phyloP scores from a whole-genome alignment of 2,329 filamentous ascomycete genomes.

The Ceratocystis smalleyi region DNA sequence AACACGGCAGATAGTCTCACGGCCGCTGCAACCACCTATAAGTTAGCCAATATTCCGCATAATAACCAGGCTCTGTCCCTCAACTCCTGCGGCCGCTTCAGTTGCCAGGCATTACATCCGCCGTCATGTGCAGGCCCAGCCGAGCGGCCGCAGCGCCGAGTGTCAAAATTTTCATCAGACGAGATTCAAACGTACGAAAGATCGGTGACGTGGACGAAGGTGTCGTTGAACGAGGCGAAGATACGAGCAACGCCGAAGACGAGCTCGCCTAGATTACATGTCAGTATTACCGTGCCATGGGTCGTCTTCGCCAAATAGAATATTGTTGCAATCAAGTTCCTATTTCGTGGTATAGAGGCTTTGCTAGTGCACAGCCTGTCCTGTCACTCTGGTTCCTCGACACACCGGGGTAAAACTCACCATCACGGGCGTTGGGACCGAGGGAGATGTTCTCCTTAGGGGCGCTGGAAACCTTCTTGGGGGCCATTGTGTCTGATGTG shows the following conservation, averaged over 20 bases:
- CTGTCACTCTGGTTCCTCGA: neutral
- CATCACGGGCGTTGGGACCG: conserved; percentile 91
- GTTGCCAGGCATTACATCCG: neutral
- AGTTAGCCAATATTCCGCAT: conserved; percentile 37
- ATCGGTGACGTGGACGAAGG: conserved; percentile 99
- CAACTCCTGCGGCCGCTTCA: neutral
- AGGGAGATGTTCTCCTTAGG: conserved; percentile 96
- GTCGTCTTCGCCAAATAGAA: conserved; percentile 15
- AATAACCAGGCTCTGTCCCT: neutral
- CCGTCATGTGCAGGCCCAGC: neutral
- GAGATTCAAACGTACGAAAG: conserved; percentile 51
- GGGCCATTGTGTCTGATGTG: conserved; percentile 58
- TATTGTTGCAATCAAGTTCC: neutral
- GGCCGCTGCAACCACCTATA: conserved; percentile 69
- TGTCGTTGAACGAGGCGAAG: conserved; percentile 90
- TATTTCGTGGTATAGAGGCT: too few relatives aligned
- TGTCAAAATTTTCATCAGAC: neutral
- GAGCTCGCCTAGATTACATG: conserved; percentile 55
- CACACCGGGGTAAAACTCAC: conserved; percentile 34
- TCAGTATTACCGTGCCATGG: conserved; percentile 12
- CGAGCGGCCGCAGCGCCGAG: neutral
- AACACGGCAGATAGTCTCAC: conserved; percentile 99
- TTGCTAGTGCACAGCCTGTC: neutral
- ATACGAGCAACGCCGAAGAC: conserved; percentile 97
- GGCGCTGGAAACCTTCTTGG: conserved; percentile 75